Evolutionary conservation across 2,329 filamentous ascomycete genomes (phyloP).

Genomic region (Chaetomium globosum): DNA sequence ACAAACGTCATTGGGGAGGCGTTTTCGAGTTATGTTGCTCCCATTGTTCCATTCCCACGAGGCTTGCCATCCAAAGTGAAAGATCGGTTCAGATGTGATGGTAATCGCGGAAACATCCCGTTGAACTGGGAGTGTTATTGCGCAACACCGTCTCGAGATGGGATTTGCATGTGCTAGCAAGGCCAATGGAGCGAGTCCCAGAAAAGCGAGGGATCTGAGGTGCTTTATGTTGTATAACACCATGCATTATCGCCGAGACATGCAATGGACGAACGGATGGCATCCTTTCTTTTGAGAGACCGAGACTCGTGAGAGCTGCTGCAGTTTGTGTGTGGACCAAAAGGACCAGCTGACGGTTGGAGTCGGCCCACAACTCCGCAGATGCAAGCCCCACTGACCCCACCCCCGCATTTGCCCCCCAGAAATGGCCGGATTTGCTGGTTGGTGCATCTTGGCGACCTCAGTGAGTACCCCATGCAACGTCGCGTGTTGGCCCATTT

Average conservation of each 20-base stretch:
- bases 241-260: not conserved
- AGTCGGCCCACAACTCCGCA: not conserved
- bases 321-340: not conserved
- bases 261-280: not conserved
- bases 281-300: not conserved
- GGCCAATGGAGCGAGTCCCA: not conserved
- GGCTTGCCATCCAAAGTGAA: not conserved
- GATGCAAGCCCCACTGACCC: not conserved
- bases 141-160: not conserved
- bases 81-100: no score
- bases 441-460: slow-evolving; percentile 11
- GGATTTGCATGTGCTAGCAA: not conserved
- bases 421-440: slow-evolving; percentile 14
- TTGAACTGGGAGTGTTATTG: not conserved
- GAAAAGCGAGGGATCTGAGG: not conserved
- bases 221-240: not conserved
- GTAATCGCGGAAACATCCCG: no score
- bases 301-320: not conserved
- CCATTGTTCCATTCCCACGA: not conserved
- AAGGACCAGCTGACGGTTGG: not conserved
- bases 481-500: not conserved
- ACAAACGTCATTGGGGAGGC: not conserved
- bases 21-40: not conserved
- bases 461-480: slow-evolving; percentile 13
- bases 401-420: slow-evolving; percentile 21